A percentile compares a stretch with the other conserved stretches of the same genome.
phyloP scores from a whole-genome alignment of 805 yeast species.

The Jamesozyma spencerorum region DNA sequence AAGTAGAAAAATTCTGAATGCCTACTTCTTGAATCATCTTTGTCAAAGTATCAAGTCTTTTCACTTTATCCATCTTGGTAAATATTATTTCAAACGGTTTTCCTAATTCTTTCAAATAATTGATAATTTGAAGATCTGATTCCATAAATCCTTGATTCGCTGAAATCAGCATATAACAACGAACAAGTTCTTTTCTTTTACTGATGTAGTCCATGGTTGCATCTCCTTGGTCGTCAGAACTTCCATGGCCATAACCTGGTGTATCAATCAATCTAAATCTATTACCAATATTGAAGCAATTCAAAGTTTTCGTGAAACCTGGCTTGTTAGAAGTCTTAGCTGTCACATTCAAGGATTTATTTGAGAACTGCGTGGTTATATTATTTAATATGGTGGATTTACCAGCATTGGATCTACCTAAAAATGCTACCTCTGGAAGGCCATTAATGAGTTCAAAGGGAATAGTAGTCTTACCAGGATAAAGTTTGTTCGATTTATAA shows the following conservation, averaged over 20 bases:
- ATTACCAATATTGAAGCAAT: conserved; percentile 60
- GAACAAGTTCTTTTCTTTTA: conserved; percentile 42
- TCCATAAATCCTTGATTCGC: conserved; percentile 50
- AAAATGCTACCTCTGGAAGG: conserved; percentile 64
- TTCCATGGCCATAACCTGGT: conserved; percentile 83
- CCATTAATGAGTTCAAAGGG: conserved; percentile 27
- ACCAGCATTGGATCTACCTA: conserved; percentile 83
- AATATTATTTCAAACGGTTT: conserved; percentile 64
- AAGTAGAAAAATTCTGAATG: conserved; percentile 35
- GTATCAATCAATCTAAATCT: conserved; percentile 64
- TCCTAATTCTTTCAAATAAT: conserved; percentile 43
- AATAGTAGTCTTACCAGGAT: conserved; percentile 20
- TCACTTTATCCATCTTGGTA: conserved; percentile 63
- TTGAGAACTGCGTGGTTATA: conserved; percentile 36
- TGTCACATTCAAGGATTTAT: conserved; percentile 27
- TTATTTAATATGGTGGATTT: conserved; percentile 70
- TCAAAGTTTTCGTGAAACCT: conserved; percentile 53
- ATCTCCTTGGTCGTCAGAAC: conserved; percentile 58
- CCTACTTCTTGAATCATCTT: conserved; percentile 32
- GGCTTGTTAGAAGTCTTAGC: conserved; percentile 50
- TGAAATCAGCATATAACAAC: conserved; percentile 55
- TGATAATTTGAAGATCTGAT: conserved; percentile 47
- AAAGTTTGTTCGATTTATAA: conserved; percentile 15
- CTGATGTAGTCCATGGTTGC: conserved; percentile 55
- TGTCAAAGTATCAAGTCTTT: conserved; percentile 32